Percentiles rank a stretch among this genome's conserved stretches.
These are phyloP conservation scores for Cephaloascus albidus DNA, from an alignment of 805 yeast genomes.

Conservation along the genomic window DNA sequence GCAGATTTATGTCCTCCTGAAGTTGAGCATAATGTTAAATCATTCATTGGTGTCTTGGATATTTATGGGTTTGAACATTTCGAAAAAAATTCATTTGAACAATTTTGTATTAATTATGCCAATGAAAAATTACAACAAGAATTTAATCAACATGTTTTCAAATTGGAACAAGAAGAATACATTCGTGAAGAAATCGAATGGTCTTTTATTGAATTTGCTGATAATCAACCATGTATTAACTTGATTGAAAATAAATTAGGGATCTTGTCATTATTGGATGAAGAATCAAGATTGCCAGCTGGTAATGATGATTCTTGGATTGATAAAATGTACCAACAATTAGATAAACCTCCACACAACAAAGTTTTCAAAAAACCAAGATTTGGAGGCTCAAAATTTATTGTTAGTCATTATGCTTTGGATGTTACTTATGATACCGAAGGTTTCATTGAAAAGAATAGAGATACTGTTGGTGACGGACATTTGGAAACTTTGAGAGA, in stretches of 20 bases:
- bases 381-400: conserved; percentile 84
- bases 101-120: conserved; percentile 94
- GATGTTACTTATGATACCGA: conserved; percentile 89
- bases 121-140: conserved; percentile 96
- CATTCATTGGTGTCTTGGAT: conserved; percentile 94
- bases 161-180: conserved; percentile 93
- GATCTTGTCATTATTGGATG: conserved; percentile 80
- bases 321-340: conserved; percentile 77
- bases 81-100: conserved; percentile 90
- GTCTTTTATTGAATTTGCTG: conserved; percentile 93
- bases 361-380: conserved; percentile 86
- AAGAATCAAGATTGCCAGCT: conserved; percentile 89
- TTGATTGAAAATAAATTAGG: conserved; percentile 87
- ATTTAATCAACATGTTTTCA: conserved; percentile 94
- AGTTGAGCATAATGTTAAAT: conserved; percentile 44
- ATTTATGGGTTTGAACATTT: conserved; percentile 97
- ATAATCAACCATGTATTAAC: conserved; percentile 93
- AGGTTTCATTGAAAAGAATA: conserved; percentile 92
- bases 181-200: conserved; percentile 88
- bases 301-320: conserved; percentile 92
- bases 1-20: conserved; percentile 72
- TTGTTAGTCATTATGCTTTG: conserved; percentile 89
- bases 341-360: conserved; percentile 69
- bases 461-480: conserved; percentile 97
- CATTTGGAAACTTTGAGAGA: conserved; percentile 76